A percentile compares a stretch with the other conserved stretches of the same genome.
phyloP scores from a whole-genome alignment of 1,284 basidiomycete species.

The Inonotus obliquus region DNA sequence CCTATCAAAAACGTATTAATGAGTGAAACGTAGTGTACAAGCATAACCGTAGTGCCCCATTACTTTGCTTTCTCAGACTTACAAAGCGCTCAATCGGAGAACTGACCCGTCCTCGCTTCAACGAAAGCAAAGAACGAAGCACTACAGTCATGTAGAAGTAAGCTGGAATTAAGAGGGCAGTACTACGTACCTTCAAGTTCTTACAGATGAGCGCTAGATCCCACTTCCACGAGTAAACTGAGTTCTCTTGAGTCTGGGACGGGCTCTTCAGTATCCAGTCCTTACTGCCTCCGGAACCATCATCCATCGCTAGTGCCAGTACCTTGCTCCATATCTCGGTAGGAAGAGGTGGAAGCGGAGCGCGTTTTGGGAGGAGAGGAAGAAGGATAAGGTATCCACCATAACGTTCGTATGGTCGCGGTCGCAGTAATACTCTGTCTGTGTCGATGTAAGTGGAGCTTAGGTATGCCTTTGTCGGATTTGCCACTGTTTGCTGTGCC shows the following conservation, averaged over 20 bases:
- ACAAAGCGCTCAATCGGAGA: background rate
- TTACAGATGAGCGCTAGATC: conserved; percentile 63
- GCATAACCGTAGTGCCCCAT: conserved; percentile 3
- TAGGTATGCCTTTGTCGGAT: background rate
- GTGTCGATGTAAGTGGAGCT: background rate
- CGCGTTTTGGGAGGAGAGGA: conserved; percentile 54
- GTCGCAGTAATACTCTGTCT: conserved; percentile 30
- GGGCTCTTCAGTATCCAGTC: conserved; percentile 6
- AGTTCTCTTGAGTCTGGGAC: background rate
- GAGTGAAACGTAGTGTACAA: background rate
- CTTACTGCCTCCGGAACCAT: conserved; percentile 21
- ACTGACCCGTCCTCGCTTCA: background rate
- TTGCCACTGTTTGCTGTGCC: conserved; percentile 8
- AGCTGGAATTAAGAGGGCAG: conserved; percentile 10
- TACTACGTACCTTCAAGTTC: conserved; percentile 58
- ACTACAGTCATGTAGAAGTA: background rate
- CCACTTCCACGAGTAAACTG: conserved; percentile 23
- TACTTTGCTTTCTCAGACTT: background rate
- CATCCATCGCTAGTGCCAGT: conserved; percentile 44
- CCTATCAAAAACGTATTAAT: conserved; percentile 37
- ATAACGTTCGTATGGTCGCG: conserved; percentile 35
- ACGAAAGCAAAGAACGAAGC: background rate
- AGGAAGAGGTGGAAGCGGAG: conserved; percentile 52
- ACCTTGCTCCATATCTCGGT: conserved; percentile 67
- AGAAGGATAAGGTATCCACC: conserved; percentile 62